Percentiles rank a stretch among this genome's conserved stretches.
These are phyloP conservation scores for Fonsecaea nubica DNA, from an alignment of 2,329 filamentous ascomycete species.

Conservation along the genomic window DNA sequence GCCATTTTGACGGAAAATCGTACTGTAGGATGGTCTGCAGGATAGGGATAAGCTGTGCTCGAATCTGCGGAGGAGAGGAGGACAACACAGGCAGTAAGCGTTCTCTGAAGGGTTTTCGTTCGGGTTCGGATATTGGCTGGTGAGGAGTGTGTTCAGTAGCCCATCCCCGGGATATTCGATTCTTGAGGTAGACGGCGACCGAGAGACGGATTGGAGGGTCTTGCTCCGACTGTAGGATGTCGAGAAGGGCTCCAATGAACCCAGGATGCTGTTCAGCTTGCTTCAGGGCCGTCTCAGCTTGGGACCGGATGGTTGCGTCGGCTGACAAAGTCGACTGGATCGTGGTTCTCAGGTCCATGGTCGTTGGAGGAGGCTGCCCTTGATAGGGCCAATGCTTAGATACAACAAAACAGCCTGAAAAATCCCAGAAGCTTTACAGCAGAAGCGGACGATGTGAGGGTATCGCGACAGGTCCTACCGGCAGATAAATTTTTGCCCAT, in stretches of 20 bases:
- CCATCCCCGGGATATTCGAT: conserved; percentile 94
- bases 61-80: conserved; percentile 77
- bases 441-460: conserved; percentile 4
- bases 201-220: conserved; percentile 84
- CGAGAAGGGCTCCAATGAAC: conserved; percentile 87
- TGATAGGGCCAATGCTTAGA: conserved; percentile 32
- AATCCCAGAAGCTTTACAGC: conserved; percentile 11
- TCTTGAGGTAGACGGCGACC: conserved; percentile 96
- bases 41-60: conserved; percentile 90
- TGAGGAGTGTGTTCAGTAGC: conserved; percentile 76
- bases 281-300: conserved; percentile 70
- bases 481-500: conserved; percentile 4
- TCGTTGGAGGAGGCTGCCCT: conserved; percentile 21
- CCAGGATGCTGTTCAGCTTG: conserved; percentile 89
- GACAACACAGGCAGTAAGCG: conserved; percentile 89
- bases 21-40: conserved; percentile 95
- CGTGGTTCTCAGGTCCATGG: conserved; percentile 61
- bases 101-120: conserved; percentile 85
- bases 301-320: conserved; percentile 66
- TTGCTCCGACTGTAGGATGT: conserved; percentile 88
- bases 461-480: not conserved
- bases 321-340: conserved; percentile 69
- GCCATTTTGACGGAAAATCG: conserved; percentile 95
- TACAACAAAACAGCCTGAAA: conserved; percentile 31
- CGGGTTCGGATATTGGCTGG: conserved; percentile 80